Base-by-base conservation (phyloP, 208 protist genomes). In the Trypanosoma cruzi region DNA sequence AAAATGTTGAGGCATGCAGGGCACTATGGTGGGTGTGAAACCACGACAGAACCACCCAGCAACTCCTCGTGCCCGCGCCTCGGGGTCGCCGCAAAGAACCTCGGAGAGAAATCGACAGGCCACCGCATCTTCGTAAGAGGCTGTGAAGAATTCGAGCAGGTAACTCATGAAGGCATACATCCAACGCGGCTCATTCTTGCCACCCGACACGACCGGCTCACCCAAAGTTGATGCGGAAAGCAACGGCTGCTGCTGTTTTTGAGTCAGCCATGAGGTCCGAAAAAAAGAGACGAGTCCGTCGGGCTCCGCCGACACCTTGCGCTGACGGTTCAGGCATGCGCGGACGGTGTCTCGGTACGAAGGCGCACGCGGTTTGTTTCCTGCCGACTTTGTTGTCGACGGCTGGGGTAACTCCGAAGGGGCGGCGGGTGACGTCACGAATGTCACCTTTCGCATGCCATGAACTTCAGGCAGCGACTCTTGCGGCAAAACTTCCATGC, bases 1-100 rank as follows among this genome's bases (percentile, higher is more conserved):
- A 4, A 46, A n/a, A 31, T 40, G 22, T 10, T n/a, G 34, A 24
- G 11, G 14, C 10, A 7, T 28, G 54, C 64, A 64, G 29, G 61
- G 29, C 37, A 53, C 42, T 18, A 75, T 75, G 28, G 54, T 42
- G 8, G 69, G 69, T 18, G 40, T 69, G 42, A 75, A 75, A 40
- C 71, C 71, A 31, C 64, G 71, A 50, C 71, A 75, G n/a, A 75
- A 32, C 71, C 71, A 75, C 18, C 63, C 71, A 18, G 71, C 62
- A 32, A 70, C 18, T 50, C 37, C 56, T 49, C 52, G 37, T 22
- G 55, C 24, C 18, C 60, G 26, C 20, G 69, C 42, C 0, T 37
- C 37, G 11, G 64, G 22, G 37, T 46, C 44, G 28, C 62, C 32
- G 36, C 53, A 62, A 10, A 75, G 34, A 53, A 75, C 42, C 16